These are phyloP conservation scores for Panicum miliaceum DNA, from an alignment of 176 grass and related monocot genomes.

Conservation along the genomic window DNA sequence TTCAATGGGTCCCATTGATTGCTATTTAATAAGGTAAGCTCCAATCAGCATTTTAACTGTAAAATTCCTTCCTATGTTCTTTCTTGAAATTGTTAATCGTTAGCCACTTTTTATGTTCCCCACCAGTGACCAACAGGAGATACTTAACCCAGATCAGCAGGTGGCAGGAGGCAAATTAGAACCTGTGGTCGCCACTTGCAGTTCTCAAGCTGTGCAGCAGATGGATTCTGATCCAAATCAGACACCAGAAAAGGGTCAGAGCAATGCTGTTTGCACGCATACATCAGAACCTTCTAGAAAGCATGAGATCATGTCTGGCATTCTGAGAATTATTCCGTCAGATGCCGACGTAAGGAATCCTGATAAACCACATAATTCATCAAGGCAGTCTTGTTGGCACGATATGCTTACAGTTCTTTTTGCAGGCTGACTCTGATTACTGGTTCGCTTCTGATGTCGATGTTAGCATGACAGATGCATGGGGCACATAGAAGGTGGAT, in stretches of 20 bases:
- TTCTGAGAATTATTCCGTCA: conserved; percentile 75
- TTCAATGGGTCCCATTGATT: conserved; percentile 82
- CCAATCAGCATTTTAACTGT: background rate
- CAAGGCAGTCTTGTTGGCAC: background rate
- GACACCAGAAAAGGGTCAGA: conserved; percentile 35
- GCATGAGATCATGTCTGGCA: conserved; percentile 50
- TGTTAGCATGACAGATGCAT: conserved; percentile 66
- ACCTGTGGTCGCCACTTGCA: conserved; percentile 13
- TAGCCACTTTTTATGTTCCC: conserved; percentile 1
- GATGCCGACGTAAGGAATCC: conserved; percentile 60
- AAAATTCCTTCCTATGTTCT: conserved; percentile 6
- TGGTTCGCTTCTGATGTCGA: conserved; percentile 70
- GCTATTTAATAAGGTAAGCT: conserved; percentile 78
- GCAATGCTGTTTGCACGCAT: conserved; percentile 37
- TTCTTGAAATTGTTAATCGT: conserved; percentile 11
- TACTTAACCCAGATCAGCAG: conserved; percentile 31
- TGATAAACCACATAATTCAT: background rate
- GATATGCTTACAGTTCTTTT: conserved; percentile 33
- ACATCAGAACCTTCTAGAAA: conserved; percentile 49
- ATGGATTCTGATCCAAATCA: conserved; percentile 49
- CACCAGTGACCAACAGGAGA: conserved; percentile 58
- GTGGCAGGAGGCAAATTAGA: conserved; percentile 17
- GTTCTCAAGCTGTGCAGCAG: conserved; percentile 31
- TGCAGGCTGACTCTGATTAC: conserved; percentile 88
- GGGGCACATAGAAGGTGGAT: conserved; percentile 61